A percentile compares a stretch with the other conserved stretches of the same genome.
Evolutionary conservation across 441 rosid species (phyloP).

Genomic region (Croton laevigatus): DNA sequence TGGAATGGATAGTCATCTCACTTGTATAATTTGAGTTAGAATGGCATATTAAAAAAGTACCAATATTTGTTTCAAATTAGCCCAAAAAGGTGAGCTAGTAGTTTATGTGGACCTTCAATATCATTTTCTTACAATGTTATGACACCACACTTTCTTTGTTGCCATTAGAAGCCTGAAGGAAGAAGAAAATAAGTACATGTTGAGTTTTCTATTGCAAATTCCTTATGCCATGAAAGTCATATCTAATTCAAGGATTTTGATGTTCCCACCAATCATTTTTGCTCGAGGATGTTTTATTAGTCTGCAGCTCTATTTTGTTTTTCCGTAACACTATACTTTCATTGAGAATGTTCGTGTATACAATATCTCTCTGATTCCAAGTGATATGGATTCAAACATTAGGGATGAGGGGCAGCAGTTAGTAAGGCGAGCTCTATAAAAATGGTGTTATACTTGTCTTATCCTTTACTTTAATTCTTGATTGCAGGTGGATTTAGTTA

Average conservation of each 20-base stretch:
- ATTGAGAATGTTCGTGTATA: neutral
- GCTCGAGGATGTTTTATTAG: neutral
- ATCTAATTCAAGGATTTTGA: neutral
- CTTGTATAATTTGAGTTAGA: too few species aligned
- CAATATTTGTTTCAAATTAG: too few species aligned
- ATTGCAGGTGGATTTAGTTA: constrained; percentile 88
- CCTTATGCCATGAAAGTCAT: neutral
- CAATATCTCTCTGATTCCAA: neutral
- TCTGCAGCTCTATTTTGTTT: neutral
- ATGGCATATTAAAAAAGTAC: too few species aligned
- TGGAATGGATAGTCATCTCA: too few species aligned
- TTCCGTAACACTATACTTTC: neutral
- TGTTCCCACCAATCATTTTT: too few species aligned
- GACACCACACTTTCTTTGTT: neutral
- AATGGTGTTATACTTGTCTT: neutral
- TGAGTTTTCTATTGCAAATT: neutral
- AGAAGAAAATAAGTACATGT: neutral
- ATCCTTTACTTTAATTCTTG: neutral
- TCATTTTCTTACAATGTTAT: neutral
- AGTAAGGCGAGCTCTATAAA: neutral
- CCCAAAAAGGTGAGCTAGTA: too few species aligned
- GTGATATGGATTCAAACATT: neutral
- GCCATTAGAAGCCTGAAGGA: neutral
- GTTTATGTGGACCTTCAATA: too few species aligned
- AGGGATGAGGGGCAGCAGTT: neutral